Evolutionary conservation across 768 basidiomycete species (phyloP).

Genomic region (Leucogyrophana mollusca): DNA sequence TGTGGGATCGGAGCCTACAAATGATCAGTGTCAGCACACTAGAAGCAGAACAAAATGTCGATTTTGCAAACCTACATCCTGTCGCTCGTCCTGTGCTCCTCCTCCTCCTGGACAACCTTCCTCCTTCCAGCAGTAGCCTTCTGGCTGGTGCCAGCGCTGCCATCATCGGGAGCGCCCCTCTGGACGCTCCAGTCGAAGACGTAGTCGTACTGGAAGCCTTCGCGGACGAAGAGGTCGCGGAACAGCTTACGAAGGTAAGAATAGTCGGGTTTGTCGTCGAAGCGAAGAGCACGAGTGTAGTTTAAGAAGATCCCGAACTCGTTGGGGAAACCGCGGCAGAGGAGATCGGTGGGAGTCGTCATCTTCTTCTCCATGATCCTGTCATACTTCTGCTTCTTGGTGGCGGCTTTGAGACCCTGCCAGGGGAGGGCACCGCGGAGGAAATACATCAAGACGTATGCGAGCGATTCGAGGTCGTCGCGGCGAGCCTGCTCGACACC

Average conservation of each 20-base stretch:
- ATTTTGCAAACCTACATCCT: conserved; percentile 66
- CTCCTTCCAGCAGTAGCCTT: conserved; percentile 64
- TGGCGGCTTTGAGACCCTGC: conserved; percentile 99
- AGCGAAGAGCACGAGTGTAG: conserved; percentile 97
- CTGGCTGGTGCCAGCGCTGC: conserved; percentile 55
- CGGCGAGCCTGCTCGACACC: conserved; percentile 98
- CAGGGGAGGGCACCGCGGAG: conserved; percentile 96
- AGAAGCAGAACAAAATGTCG: conserved; percentile 12
- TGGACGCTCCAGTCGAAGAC: conserved; percentile 99
- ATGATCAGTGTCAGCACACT: conserved; percentile 13
- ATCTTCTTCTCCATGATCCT: conserved; percentile 99
- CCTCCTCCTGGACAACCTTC: conserved; percentile 84
- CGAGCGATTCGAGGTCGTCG: conserved; percentile 97
- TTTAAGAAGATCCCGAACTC: conserved; percentile 99
- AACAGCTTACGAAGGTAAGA: conserved; percentile 99
- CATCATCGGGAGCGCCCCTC: conserved; percentile 68
- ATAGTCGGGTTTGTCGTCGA: conserved; percentile 99
- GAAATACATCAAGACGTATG: conserved; percentile 99
- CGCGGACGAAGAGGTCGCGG: conserved; percentile 95
- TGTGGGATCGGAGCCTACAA: conserved; percentile 81
- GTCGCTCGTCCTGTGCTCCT: conserved; percentile 79
- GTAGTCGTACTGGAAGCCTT: conserved; percentile 99
- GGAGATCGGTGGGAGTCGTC: conserved; percentile 94
- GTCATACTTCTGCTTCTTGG: conserved; percentile 99
- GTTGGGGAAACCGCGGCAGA: conserved; percentile 99